phyloP scores from a whole-genome alignment of 108 stramenopile genomes.

The Seminavis robusta region DNA sequence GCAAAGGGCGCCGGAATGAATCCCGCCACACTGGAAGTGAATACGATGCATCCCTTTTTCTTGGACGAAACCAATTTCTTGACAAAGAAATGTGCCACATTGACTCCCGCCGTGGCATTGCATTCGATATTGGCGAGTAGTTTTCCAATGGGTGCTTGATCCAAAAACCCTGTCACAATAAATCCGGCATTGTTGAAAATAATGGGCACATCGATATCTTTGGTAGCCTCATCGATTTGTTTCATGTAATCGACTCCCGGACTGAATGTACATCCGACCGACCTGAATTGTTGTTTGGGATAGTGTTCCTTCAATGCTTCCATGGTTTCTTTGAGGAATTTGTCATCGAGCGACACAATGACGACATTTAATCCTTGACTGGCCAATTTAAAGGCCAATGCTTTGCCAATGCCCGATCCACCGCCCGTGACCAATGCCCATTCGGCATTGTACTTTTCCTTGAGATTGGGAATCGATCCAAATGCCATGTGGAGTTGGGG shows the following conservation, averaged over 20 bases:
- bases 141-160: slow-evolving; percentile 86
- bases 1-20: slow-evolving; percentile 98
- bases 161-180: slow-evolving; percentile 98
- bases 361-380: slow-evolving; percentile 96
- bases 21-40: slow-evolving; percentile 95
- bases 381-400: slow-evolving; percentile 90
- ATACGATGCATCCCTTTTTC: slow-evolving; percentile 90
- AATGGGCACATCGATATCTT: slow-evolving; percentile 84
- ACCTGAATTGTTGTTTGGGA: slow-evolving; percentile 82
- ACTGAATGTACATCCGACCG: slow-evolving; percentile 83
- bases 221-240: slow-evolving; percentile 76
- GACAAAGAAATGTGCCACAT: slow-evolving; percentile 94
- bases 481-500: slow-evolving; percentile 79
- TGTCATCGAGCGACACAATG: slow-evolving; percentile 92
- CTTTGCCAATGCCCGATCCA: slow-evolving; percentile 95
- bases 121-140: slow-evolving; percentile 95
- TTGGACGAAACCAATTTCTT: slow-evolving; percentile 64
- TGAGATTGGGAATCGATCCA: slow-evolving; percentile 83
- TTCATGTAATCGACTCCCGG: slow-evolving; percentile 89
- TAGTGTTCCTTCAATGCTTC: slow-evolving; percentile 70
- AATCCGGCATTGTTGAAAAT: slow-evolving; percentile 99
- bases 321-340: slow-evolving; percentile 82
- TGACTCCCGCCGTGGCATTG: slow-evolving; percentile 93
- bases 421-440: slow-evolving; percentile 99
- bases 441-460: slow-evolving; percentile 81